Conservation (phyloP, 2,329 filamentous ascomycete genomes). For the Ceratocystis cacaofunesta region DNA sequence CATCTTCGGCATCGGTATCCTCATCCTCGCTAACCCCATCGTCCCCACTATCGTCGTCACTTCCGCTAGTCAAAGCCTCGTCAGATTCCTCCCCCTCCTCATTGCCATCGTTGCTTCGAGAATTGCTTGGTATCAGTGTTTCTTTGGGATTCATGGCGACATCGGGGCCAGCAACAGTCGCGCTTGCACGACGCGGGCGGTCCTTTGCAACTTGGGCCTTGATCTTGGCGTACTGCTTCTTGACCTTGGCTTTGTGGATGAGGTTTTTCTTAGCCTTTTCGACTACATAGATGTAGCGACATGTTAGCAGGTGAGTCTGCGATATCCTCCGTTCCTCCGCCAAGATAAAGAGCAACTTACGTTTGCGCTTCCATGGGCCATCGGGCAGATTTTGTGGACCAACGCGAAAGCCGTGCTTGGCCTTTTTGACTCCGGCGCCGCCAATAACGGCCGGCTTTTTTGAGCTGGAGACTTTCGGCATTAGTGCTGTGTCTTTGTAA, state of each 20-base stretch:
- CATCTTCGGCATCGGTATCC: neutral
- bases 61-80: constrained; percentile 6
- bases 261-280: constrained; percentile 79
- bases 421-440: constrained; percentile 9
- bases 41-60: neutral
- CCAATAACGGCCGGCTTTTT: constrained; percentile 6
- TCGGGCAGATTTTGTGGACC: constrained; percentile 85
- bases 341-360: constrained; percentile 23
- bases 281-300: constrained; percentile 33
- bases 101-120: constrained; percentile 20
- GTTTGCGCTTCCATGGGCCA: constrained; percentile 71
- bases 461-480: neutral
- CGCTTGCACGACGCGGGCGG: neutral
- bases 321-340: neutral
- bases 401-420: constrained; percentile 34
- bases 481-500: neutral
- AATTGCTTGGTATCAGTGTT: neutral
- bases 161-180: constrained; percentile 2
- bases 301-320: neutral
- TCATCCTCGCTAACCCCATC: neutral
- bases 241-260: constrained; percentile 85
- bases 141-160: neutral
- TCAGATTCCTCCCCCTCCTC: neutral
- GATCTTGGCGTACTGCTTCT: constrained; percentile 81
- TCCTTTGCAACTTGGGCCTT: constrained; percentile 33